A percentile compares a stretch with the other conserved stretches of the same genome.
Conservation (phyloP, 208 protist species). For the Leishmania turanica region DNA sequence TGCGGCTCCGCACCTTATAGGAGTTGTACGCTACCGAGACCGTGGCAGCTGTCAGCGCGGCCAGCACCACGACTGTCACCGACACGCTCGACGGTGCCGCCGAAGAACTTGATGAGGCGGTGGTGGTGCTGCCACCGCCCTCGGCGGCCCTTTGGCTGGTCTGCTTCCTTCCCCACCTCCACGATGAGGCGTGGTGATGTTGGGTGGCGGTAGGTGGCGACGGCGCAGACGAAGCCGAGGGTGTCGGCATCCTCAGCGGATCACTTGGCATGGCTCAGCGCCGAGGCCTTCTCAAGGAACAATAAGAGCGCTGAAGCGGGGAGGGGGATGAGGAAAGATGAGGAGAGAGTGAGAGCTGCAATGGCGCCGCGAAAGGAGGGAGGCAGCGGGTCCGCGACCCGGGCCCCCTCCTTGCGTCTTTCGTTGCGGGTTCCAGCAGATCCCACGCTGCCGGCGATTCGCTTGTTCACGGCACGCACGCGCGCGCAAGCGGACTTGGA, state of each 20-base stretch:
- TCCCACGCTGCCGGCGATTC: background rate
- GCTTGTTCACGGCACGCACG: background rate
- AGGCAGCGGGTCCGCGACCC: background rate
- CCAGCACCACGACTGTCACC: background rate
- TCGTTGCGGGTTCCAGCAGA: background rate
- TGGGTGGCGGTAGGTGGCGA: background rate
- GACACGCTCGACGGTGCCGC: background rate
- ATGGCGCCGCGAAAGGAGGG: background rate
- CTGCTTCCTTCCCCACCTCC: background rate
- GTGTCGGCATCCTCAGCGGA: background rate
- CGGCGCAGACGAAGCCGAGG: background rate
- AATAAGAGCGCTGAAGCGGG: background rate
- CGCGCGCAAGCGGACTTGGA: background rate
- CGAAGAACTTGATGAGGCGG: background rate
- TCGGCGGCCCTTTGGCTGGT: background rate
- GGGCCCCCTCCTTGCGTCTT: background rate
- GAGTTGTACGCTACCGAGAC: slow-evolving; percentile 13
- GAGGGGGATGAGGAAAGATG: background rate
- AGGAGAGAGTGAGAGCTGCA: background rate
- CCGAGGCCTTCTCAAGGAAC: background rate
- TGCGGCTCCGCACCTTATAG: slow-evolving; percentile 3
- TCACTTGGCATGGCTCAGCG: background rate
- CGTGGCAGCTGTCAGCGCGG: slow-evolving; percentile 12
- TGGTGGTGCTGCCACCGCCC: background rate
- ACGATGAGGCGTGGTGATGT: background rate